Percentiles rank a stretch among this genome's conserved stretches.
Conservation (phyloP, 441 rosid species). For the Isatis lusitanica region DNA sequence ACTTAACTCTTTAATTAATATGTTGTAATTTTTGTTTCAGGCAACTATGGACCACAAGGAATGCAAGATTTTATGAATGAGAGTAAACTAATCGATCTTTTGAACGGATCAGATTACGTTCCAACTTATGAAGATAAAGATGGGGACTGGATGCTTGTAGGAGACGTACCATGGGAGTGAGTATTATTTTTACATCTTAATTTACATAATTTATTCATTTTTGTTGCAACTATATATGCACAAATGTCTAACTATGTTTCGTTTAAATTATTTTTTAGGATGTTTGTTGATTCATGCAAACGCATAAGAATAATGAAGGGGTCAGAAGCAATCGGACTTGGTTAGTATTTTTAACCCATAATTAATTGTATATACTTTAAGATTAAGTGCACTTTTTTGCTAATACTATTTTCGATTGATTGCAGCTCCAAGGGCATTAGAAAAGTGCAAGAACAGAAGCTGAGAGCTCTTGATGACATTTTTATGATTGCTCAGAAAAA, state of each 20-base stretch:
- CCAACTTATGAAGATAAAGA: constrained; percentile 92
- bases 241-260: not conserved
- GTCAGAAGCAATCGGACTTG: constrained; percentile 93
- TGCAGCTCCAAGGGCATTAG: constrained; percentile 91
- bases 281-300: constrained; percentile 74
- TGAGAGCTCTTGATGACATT: constrained; percentile 35
- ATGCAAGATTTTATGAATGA: constrained; percentile 90
- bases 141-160: constrained; percentile 99
- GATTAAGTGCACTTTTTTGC: not conserved
- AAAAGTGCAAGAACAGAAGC: constrained; percentile 90
- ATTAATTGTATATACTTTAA: not conserved
- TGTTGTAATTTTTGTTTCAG: constrained; percentile 32
- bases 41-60: constrained; percentile 76
- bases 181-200: constrained; percentile 25
- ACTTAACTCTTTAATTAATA: not conserved
- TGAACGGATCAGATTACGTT: constrained; percentile 87
- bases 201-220: not conserved
- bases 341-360: constrained; percentile 41
- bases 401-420: not conserved
- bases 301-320: constrained; percentile 92
- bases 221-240: not conserved
- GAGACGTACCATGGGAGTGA: constrained; percentile 98
- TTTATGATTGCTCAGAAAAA: not conserved
- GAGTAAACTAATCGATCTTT: constrained; percentile 74
- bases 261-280: constrained; percentile 23